Conservation (phyloP, 1,284 basidiomycete species). For the Cystobasidium sp. region DNA sequence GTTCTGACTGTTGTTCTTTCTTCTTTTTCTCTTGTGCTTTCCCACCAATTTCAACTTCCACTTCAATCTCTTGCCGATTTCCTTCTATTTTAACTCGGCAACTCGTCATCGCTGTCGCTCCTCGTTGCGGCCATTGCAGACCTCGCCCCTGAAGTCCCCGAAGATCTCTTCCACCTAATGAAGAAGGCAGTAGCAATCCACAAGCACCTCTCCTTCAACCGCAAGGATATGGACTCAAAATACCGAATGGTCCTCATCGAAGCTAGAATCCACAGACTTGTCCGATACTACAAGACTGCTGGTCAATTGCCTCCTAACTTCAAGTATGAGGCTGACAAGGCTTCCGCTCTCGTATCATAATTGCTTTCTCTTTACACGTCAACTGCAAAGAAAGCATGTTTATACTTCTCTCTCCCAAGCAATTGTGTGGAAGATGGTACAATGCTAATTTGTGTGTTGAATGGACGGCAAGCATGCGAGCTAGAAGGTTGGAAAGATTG, state of each 20-base stretch:
- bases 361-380: background rate
- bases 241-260: conserved; percentile 82
- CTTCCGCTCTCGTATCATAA: conserved; percentile 64
- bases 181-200: conserved; percentile 99
- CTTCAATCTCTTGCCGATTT: no score
- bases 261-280: conserved; percentile 88
- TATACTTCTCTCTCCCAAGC: no score
- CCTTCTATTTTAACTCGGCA: no score
- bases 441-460: no score
- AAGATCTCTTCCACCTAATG: conserved; percentile 99
- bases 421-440: background rate
- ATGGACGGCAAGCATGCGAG: no score
- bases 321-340: conserved; percentile 94
- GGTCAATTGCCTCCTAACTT: conserved; percentile 96
- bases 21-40: no score
- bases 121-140: conserved; percentile 61
- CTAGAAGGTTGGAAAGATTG: no score
- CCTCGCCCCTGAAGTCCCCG: conserved; percentile 95
- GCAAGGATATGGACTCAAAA: conserved; percentile 97
- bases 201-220: conserved; percentile 98
- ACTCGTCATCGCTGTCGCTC: background rate
- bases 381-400: background rate
- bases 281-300: conserved; percentile 97
- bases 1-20: no score
- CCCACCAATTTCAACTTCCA: no score